A percentile compares a stretch with the other conserved stretches of the same genome.
These are phyloP conservation scores for Lignosus rhinocerotis DNA, from an alignment of 1,284 basidiomycete genomes.

Conservation along the genomic window DNA sequence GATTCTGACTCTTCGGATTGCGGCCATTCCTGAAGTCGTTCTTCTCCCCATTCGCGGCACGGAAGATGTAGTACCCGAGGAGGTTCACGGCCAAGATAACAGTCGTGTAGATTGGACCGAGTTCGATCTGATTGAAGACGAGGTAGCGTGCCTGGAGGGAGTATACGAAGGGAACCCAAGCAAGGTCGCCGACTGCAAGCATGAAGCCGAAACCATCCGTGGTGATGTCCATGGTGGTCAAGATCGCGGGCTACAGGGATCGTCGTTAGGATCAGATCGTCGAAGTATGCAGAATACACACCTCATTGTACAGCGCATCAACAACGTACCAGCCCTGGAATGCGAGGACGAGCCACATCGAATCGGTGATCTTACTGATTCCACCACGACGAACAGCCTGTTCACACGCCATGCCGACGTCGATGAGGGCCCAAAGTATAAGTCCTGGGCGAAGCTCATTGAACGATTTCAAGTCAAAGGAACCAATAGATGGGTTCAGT, in stretches of 20 bases:
- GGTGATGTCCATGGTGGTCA: slow-evolving; percentile 98
- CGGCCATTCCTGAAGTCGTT: slow-evolving; percentile 91
- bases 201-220: slow-evolving; percentile 99
- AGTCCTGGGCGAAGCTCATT: slow-evolving; percentile 95
- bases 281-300: slow-evolving; percentile 32
- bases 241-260: slow-evolving; percentile 65
- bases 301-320: slow-evolving; percentile 90
- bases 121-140: slow-evolving; percentile 82
- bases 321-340: slow-evolving; percentile 91
- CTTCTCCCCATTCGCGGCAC: slow-evolving; percentile 90
- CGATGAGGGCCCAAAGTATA: slow-evolving; percentile 91
- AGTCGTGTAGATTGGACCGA: slow-evolving; percentile 65
- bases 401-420: slow-evolving; percentile 90
- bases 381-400: slow-evolving; percentile 84
- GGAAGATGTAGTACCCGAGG: slow-evolving; percentile 91
- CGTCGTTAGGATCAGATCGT: background rate
- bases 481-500: slow-evolving; percentile 87
- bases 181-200: slow-evolving; percentile 91
- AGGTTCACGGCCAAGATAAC: slow-evolving; percentile 71
- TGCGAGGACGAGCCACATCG: slow-evolving; percentile 85
- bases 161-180: slow-evolving; percentile 96
- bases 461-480: slow-evolving; percentile 96
- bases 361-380: slow-evolving; percentile 70
- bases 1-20: slow-evolving; percentile 83
- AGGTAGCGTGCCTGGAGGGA: slow-evolving; percentile 93